Conservation (phyloP, 2,329 filamentous ascomycete species). For the Penicillium sp. region DNA sequence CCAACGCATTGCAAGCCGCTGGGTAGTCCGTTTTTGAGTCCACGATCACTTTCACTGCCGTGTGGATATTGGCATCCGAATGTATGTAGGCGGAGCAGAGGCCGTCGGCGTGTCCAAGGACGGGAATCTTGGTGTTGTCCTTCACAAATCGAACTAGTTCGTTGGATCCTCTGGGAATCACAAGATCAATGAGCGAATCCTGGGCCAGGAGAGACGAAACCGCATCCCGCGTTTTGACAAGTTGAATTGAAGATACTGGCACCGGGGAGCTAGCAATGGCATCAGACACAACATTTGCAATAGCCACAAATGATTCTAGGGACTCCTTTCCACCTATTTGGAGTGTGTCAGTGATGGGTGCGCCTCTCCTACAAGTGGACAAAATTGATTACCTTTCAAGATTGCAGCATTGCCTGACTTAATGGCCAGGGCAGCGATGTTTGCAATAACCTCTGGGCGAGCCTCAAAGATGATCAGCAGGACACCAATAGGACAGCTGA, state of each 20-base stretch:
- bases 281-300: slow-evolving; percentile 77
- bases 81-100: slow-evolving; percentile 87
- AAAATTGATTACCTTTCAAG: slow-evolving; percentile 65
- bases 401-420: slow-evolving; percentile 98
- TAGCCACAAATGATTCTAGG: slow-evolving; percentile 89
- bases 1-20: slow-evolving; percentile 91
- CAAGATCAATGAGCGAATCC: slow-evolving; percentile 87
- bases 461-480: slow-evolving; percentile 98
- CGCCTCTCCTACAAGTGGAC: neutral
- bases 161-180: slow-evolving; percentile 88
- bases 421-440: slow-evolving; percentile 91
- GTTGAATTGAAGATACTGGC: slow-evolving; percentile 83
- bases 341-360: slow-evolving; percentile 8
- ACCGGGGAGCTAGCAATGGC: slow-evolving; percentile 73
- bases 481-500: slow-evolving; percentile 95
- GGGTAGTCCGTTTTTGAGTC: slow-evolving; percentile 95
- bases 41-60: slow-evolving; percentile 74
- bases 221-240: slow-evolving; percentile 88
- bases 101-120: slow-evolving; percentile 93
- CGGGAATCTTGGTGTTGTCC: slow-evolving; percentile 85
- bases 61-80: slow-evolving; percentile 68
- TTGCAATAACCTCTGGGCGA: slow-evolving; percentile 95
- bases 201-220: slow-evolving; percentile 84
- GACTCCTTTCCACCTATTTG: slow-evolving; percentile 84
- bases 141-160: slow-evolving; percentile 90